Percentiles rank a stretch among this genome's conserved stretches.
These are phyloP conservation scores for Acrodontium crateriforme DNA, from an alignment of 2,329 filamentous ascomycete species.

Conservation along the genomic window DNA sequence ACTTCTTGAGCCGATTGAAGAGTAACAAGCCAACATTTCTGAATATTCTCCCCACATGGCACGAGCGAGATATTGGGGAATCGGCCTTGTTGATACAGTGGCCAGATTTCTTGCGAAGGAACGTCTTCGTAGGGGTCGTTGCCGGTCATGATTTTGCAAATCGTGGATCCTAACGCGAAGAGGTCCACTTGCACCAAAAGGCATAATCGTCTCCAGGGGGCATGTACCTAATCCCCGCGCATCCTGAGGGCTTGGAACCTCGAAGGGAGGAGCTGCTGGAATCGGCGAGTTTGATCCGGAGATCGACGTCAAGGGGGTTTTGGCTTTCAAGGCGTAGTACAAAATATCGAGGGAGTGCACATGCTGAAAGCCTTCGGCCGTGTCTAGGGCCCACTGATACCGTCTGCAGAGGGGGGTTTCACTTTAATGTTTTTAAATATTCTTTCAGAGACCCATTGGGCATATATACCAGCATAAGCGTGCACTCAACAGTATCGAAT, in stretches of 20 bases:
- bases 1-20: background rate
- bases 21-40: background rate
- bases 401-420: background rate
- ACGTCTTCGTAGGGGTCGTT: constrained; percentile 1
- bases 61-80: background rate
- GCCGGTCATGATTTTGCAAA: constrained; percentile 2
- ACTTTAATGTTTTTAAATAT: background rate
- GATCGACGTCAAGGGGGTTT: background rate
- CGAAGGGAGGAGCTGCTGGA: background rate
- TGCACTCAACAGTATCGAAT: background rate
- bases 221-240: background rate
- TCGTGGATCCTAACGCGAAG: constrained; percentile 1
- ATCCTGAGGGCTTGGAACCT: background rate
- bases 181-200: background rate
- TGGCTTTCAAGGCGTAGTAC: background rate
- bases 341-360: background rate
- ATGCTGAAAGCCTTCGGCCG: background rate
- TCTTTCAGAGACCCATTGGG: background rate
- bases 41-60: background rate
- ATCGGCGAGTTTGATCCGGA: background rate
- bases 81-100: background rate
- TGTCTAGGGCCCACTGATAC: background rate
- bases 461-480: background rate
- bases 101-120: background rate
- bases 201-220: background rate